Evolutionary conservation across 495 filamentous ascomycete species (phyloP), one percentile per base, ranked within the genome.

Genomic region (Penicillium argentinense): DNA sequence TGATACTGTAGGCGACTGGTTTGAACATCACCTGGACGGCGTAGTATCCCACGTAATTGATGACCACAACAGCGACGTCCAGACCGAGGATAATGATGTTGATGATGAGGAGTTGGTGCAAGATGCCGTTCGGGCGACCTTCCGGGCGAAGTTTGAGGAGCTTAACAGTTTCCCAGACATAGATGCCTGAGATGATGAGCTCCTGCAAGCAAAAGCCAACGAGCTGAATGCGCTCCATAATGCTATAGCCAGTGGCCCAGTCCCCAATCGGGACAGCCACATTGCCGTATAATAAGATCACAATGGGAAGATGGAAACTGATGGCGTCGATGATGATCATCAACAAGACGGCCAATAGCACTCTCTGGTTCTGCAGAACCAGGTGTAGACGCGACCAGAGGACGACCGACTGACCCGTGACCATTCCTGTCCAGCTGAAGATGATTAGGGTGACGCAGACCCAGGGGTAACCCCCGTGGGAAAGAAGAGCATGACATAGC

Each of bases 171-270:
- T 76, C 75, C 64, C 64, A 76, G 6, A 84, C 64, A 47, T 82
- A 85, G 3, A 82, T 54, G 1, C 71, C 71, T 1, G 81, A 83
- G 16, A 84, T 72, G 17, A 77, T 60, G 25, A 73, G 47, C 54
- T 83, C 80, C 54, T 83, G 80, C 7, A 80, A 34, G 39, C 68
- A 75, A 59, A 83, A 81, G 2, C 63, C 73, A 2, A 72, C 64
- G 22, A 83, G 65, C 54, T 83, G 74, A 4, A 77, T 63, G 2
- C 71, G 72, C 39, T 82, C 80, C 56, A 76, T 73, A 22, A 77
- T 56, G 7, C 68, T 61, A 52, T 79, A 83, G 0, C 63, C 67
- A 0, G 21, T 22, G 3, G 63, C 42, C 45, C 72, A 77, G 4
- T 30, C 22, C 14, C 69, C 62, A 5, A 54, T 46, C 4, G 56